Evolutionary conservation across 352 stramenopile genomes (phyloP), one percentile per base, ranked within the genome.

Genomic region (Plasmopara halstedii): DNA sequence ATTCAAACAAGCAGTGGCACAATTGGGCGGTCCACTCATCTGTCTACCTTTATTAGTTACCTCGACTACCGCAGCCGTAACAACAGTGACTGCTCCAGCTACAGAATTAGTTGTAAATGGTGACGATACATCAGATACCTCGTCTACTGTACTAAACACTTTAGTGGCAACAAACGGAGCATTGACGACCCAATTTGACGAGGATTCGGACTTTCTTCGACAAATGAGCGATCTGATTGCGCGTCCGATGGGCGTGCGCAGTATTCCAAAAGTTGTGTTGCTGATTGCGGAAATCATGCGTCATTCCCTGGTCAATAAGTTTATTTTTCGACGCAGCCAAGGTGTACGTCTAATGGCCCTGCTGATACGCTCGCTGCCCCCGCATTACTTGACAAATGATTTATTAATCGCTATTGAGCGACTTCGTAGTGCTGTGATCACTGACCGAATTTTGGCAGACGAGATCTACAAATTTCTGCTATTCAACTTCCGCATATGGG

Each of bases 401-500:
- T 27, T 93, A 11, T 43, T 90, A 11, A 61, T 71, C n/a, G 61
- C 81, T 1, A 79, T 93, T 32, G 79, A 93, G 51, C 64, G 81
- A 1, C 51, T 90, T 5, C 69, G 74, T 14, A 86, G 67, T 44
- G 79, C 78, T 13, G 78, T 90, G 20, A 76, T 86, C 21, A 88
- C 81, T 10, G 81, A 93, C 49, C 76, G 77, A 15, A 87, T 70
- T 46, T 45, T 93, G 20, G 62, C 74, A 1, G 79, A 90, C 36
- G 81, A 93, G 40, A 87, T 90, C 27, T 83, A 82, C 56, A 88
- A 86, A 47, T 82, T 85, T 36, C 42, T 93, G 45, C 56, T 93
- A 8, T 93, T 88, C 62, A 90, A 93, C 48, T 90, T 93, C 38
- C 76, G 78, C 4, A 64, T 93, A 22, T 93, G 81, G 81, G 70